A percentile compares a stretch with the other conserved stretches of the same genome.
Conservation (phyloP, 2,329 filamentous ascomycete species). For the Cladosporium sp. region DNA sequence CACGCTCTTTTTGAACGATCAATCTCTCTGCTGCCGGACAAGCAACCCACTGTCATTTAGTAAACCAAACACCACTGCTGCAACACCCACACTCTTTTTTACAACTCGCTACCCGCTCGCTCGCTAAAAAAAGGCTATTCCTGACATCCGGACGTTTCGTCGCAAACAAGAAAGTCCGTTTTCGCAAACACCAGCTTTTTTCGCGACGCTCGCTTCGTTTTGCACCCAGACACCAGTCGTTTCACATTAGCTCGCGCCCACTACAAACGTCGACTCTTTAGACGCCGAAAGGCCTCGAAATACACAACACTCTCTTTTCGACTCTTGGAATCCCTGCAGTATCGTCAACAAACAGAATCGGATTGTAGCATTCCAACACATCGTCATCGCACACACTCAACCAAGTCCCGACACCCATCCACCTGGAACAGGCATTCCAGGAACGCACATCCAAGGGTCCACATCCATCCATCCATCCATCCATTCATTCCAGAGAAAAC, state of each 20-base stretch:
- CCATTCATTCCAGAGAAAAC: background rate
- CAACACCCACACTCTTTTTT: constrained; percentile 5
- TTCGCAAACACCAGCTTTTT: background rate
- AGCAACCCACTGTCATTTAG: constrained; percentile 17
- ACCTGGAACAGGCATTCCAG: constrained; percentile 14
- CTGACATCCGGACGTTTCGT: constrained; percentile 2
- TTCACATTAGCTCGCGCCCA: constrained; percentile 13
- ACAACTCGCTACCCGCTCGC: background rate
- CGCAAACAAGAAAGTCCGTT: background rate
- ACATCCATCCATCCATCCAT: constrained; percentile 12
- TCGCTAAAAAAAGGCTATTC: constrained; percentile 1
- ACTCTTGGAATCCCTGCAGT: background rate
- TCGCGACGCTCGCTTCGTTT: constrained; percentile 14
- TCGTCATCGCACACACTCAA: constrained; percentile 14
- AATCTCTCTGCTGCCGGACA: constrained; percentile 13
- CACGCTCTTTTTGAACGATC: constrained; percentile 14
- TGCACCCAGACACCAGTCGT: constrained; percentile 17
- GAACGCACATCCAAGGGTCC: background rate
- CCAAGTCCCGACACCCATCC: background rate
- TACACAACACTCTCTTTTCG: constrained; percentile 12
- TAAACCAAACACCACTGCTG: background rate
- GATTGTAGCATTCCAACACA: constrained; percentile 14
- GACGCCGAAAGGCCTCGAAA: no score
- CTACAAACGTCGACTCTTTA: background rate
- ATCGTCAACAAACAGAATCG: constrained; percentile 19